Percentiles rank a stretch among this genome's conserved stretches.
Conservation (phyloP, 2,329 filamentous ascomycete species). For the Fusarium phyllophilum region DNA sequence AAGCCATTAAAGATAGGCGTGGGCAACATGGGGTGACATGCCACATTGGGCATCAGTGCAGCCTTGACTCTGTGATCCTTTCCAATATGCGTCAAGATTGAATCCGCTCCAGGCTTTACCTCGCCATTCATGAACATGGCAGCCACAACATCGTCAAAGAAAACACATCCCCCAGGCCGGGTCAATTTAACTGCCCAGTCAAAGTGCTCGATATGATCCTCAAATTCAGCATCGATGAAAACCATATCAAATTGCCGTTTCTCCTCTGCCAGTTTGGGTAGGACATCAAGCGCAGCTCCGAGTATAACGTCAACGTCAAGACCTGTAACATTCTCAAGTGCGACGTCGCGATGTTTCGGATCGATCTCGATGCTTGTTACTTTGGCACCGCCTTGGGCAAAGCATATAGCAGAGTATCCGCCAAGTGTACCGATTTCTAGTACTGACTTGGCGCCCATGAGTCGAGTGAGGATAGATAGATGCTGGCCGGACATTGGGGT, state of each 20-base stretch:
- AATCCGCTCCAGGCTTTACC: slow-evolving; percentile 6
- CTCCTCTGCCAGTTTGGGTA: slow-evolving; percentile 52
- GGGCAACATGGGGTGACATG: not conserved
- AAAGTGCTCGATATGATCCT: slow-evolving; percentile 61
- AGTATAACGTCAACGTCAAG: slow-evolving; percentile 57
- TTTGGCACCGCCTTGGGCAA: slow-evolving; percentile 49
- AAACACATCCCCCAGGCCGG: slow-evolving; percentile 53
- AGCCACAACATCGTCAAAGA: slow-evolving; percentile 62
- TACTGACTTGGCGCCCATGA: slow-evolving; percentile 50
- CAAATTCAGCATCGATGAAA: slow-evolving; percentile 64
- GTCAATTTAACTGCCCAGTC: slow-evolving; percentile 55
- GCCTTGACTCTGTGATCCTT: slow-evolving; percentile 40
- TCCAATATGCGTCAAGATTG: slow-evolving; percentile 37
- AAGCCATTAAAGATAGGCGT: not conserved
- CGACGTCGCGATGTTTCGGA: slow-evolving; percentile 56
- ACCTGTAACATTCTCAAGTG: slow-evolving; percentile 55
- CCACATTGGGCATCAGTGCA: slow-evolving; percentile 36
- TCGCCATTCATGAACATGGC: slow-evolving; percentile 6
- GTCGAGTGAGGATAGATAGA: slow-evolving; percentile 52
- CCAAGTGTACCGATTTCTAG: slow-evolving; percentile 67
- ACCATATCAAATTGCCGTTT: slow-evolving; percentile 59
- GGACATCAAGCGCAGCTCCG: slow-evolving; percentile 55
- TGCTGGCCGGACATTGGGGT: slow-evolving; percentile 50
- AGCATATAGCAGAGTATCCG: slow-evolving; percentile 64
- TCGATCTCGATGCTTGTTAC: slow-evolving; percentile 64